Percentiles rank a stretch among this genome's conserved stretches.
Evolutionary conservation across 2,329 filamentous ascomycete species (phyloP).

Genomic region (Thielaviopsis euricoi): DNA sequence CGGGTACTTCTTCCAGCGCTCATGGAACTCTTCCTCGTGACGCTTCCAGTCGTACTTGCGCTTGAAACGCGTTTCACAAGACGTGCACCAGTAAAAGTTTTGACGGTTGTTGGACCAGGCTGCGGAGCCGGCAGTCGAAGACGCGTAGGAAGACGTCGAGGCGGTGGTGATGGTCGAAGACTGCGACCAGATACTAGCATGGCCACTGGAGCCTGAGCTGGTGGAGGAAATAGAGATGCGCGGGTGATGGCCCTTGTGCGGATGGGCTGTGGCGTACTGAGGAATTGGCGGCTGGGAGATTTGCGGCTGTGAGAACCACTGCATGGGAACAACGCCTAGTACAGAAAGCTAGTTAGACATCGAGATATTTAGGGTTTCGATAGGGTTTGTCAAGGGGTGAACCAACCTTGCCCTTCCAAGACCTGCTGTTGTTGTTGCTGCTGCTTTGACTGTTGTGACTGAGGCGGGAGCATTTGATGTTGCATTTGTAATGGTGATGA

Average conservation of each 20-base stretch:
- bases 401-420: conserved; percentile 7
- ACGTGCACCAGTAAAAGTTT: conserved; percentile 40
- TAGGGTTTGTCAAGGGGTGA: conserved; percentile 4
- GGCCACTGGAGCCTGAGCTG: conserved; percentile 32
- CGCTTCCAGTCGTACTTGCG: conserved; percentile 54
- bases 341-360: conserved; percentile 13
- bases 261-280: conserved; percentile 17
- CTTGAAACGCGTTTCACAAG: conserved; percentile 48
- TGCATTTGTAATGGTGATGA: conserved; percentile 20
- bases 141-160: conserved; percentile 6
- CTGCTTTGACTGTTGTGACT: no score
- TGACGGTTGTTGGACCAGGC: conserved; percentile 16
- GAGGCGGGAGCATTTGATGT: conserved; percentile 11
- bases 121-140: background rate
- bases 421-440: background rate
- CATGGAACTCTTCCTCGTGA: conserved; percentile 54
- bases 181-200: conserved; percentile 29
- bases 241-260: conserved; percentile 21
- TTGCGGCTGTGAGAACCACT: conserved; percentile 19
- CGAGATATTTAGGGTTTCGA: background rate
- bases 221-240: conserved; percentile 33
- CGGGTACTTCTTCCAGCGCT: conserved; percentile 50
- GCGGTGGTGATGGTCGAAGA: conserved; percentile 17
- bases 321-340: conserved; percentile 10
- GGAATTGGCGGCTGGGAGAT: conserved; percentile 15